phyloP scores from a whole-genome alignment of 2,329 filamentous ascomycete genomes.

The Corynespora cassiicola region DNA sequence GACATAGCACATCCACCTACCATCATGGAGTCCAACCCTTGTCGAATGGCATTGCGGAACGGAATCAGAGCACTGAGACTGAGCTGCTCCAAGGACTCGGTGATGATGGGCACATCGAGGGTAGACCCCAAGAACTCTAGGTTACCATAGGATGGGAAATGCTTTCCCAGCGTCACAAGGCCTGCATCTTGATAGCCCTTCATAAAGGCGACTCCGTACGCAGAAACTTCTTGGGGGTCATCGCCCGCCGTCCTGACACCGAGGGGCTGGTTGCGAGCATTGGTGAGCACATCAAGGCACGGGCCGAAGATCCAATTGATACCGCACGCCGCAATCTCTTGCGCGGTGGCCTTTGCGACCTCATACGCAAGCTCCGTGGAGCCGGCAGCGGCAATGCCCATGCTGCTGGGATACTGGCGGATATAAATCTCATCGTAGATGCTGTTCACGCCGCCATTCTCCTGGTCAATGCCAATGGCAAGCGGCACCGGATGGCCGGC shows the following conservation, averaged over 20 bases:
- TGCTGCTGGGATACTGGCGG: constrained; percentile 94
- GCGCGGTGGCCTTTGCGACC: constrained; percentile 89
- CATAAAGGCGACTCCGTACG: constrained; percentile 88
- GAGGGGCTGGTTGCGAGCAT: constrained; percentile 87
- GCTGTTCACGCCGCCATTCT: constrained; percentile 98
- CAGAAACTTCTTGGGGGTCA: constrained; percentile 92
- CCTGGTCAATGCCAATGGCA: constrained; percentile 91
- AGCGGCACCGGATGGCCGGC: constrained; percentile 89
- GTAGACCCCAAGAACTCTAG: constrained; percentile 91
- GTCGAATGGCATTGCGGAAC: constrained; percentile 86
- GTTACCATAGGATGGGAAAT: constrained; percentile 96
- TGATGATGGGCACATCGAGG: constrained; percentile 92
- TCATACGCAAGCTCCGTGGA: constrained; percentile 85
- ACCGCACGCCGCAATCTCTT: constrained; percentile 89
- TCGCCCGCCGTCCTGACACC: constrained; percentile 90
- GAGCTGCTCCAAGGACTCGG: constrained; percentile 89
- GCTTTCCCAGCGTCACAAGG: constrained; percentile 88
- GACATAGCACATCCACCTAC: constrained; percentile 93
- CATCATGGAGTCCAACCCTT: constrained; percentile 92
- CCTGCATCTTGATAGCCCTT: constrained; percentile 93
- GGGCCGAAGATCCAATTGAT: constrained; percentile 96
- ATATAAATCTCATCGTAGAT: constrained; percentile 95
- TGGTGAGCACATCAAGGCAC: constrained; percentile 91
- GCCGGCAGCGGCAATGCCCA: constrained; percentile 94
- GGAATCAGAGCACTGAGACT: constrained; percentile 91